These are phyloP conservation scores for Madurella fahalii DNA, from an alignment of 2,329 filamentous ascomycete species.

Conservation along the genomic window DNA sequence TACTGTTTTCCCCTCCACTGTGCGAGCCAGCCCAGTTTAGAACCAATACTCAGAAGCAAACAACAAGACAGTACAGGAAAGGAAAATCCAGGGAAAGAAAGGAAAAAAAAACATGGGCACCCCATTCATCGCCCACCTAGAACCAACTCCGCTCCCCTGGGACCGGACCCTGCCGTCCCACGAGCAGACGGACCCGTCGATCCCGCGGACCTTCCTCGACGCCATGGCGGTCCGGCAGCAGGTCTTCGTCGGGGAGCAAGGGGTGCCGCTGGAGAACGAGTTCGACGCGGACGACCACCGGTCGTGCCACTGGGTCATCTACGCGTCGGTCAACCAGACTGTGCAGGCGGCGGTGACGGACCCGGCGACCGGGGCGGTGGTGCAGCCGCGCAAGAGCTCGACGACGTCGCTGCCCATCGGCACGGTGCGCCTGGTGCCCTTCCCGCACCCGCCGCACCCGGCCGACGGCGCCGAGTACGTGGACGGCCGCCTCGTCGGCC, in stretches of 20 bases:
- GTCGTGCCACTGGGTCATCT: constrained; percentile 75
- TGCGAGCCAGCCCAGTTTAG: neutral
- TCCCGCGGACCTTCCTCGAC: constrained; percentile 57
- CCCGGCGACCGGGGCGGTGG: constrained; percentile 37
- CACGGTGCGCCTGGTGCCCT: constrained; percentile 76
- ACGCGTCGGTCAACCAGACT: constrained; percentile 57
- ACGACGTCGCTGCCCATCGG: constrained; percentile 58
- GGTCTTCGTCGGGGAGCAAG: constrained; percentile 60
- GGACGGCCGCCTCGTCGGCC: constrained; percentile 36
- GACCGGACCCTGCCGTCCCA: constrained; percentile 37
- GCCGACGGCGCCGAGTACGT: constrained; percentile 46
- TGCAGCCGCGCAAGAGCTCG: constrained; percentile 41
- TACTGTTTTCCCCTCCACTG: too few species aligned
- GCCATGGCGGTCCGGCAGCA: constrained; percentile 58
- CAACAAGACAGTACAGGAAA: neutral
- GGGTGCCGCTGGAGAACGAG: constrained; percentile 61
- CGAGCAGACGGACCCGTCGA: constrained; percentile 37
- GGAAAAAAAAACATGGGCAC: constrained; percentile 28
- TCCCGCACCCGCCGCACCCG: constrained; percentile 67
- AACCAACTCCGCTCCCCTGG: constrained; percentile 49
- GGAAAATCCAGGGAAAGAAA: neutral
- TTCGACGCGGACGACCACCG: constrained; percentile 75
- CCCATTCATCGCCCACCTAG: constrained; percentile 45
- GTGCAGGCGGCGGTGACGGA: constrained; percentile 42
- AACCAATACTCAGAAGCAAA: neutral